Evolutionary conservation across 2,329 filamentous ascomycete genomes (phyloP).

Genomic region (Grosmannia clavigera): DNA sequence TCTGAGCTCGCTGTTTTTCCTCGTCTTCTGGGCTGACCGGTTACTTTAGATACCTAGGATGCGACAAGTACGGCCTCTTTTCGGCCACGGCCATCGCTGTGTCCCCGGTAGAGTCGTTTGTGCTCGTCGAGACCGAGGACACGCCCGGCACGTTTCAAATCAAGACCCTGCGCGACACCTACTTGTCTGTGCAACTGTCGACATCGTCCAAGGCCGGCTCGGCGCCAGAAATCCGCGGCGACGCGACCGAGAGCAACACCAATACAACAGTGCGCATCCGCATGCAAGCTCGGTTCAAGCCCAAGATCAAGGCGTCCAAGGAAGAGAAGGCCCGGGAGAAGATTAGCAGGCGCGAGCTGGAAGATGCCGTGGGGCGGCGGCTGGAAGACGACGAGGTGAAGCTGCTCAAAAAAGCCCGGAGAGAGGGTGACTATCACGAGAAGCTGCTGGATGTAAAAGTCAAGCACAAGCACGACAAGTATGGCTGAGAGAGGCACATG

Average conservation of each 20-base stretch:
- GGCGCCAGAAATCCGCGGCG: conserved; percentile 58
- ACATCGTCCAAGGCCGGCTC: conserved; percentile 34
- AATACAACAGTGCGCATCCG: conserved; percentile 66
- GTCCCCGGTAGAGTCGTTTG: conserved; percentile 71
- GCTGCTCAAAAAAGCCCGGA: conserved; percentile 67
- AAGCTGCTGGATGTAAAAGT: conserved; percentile 74
- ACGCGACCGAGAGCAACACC: conserved; percentile 55
- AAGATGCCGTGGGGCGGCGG: conserved; percentile 63
- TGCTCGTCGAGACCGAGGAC: conserved; percentile 49
- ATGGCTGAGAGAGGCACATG: conserved; percentile 25
- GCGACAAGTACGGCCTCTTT: conserved; percentile 71
- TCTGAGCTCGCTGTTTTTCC: not conserved
- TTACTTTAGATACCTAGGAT: conserved; percentile 59
- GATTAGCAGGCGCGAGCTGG: conserved; percentile 74
- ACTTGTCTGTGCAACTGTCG: conserved; percentile 49
- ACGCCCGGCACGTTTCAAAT: conserved; percentile 61
- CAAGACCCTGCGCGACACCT: conserved; percentile 60
- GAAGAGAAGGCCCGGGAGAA: conserved; percentile 76
- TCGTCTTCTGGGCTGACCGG: conserved; percentile 6
- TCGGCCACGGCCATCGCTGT: conserved; percentile 71
- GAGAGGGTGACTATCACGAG: conserved; percentile 85
- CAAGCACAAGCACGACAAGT: conserved; percentile 91
- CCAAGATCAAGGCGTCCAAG: conserved; percentile 63
- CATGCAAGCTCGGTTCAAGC: conserved; percentile 95
- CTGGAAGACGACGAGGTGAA: conserved; percentile 79